Percentiles rank a stretch among this genome's conserved stretches.
Conservation (phyloP, 495 filamentous ascomycete species). For the Annulohypoxylon maeteangense region DNA sequence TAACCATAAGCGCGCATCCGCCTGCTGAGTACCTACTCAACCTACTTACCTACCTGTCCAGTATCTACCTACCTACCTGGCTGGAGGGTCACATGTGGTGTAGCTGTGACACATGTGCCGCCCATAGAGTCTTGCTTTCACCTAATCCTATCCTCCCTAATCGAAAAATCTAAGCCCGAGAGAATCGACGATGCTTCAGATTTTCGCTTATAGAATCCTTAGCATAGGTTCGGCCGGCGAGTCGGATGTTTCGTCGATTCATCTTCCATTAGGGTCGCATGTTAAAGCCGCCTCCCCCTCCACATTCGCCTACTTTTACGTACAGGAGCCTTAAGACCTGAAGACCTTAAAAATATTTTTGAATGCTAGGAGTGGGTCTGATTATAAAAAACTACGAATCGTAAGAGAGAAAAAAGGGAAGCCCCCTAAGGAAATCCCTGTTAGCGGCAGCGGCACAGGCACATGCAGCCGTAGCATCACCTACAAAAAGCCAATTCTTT, state of each 20-base stretch:
- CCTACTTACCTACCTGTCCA: too few species aligned
- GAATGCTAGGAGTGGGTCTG: constrained; percentile 29
- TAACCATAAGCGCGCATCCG: constrained; percentile 42
- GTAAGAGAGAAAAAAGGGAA: constrained; percentile 17
- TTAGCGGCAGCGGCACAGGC: constrained; percentile 17
- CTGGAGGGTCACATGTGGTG: constrained; percentile 37
- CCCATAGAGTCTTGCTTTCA: constrained; percentile 37
- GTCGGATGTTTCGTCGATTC: constrained; percentile 25
- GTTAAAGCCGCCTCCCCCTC: constrained; percentile 20
- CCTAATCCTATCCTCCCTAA: constrained; percentile 23
- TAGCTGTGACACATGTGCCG: constrained; percentile 36
- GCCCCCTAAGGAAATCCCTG: constrained; percentile 25
- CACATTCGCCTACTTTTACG: not conserved
- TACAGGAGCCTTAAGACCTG: not conserved
- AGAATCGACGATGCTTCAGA: constrained; percentile 25
- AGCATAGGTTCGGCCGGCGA: constrained; percentile 7
- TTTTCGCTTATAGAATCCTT: constrained; percentile 4
- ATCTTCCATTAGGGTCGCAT: constrained; percentile 5
- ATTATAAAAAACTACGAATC: constrained; percentile 32
- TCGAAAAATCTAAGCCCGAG: constrained; percentile 5
- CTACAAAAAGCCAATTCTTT: constrained; percentile 25
- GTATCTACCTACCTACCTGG: too few species aligned
- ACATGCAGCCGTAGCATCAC: constrained; percentile 29
- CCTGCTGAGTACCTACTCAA: constrained; percentile 36
- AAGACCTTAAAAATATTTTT: not conserved